Evolutionary conservation across 1,284 basidiomycete species (phyloP).

Genomic region (Volvariella volvacea): DNA sequence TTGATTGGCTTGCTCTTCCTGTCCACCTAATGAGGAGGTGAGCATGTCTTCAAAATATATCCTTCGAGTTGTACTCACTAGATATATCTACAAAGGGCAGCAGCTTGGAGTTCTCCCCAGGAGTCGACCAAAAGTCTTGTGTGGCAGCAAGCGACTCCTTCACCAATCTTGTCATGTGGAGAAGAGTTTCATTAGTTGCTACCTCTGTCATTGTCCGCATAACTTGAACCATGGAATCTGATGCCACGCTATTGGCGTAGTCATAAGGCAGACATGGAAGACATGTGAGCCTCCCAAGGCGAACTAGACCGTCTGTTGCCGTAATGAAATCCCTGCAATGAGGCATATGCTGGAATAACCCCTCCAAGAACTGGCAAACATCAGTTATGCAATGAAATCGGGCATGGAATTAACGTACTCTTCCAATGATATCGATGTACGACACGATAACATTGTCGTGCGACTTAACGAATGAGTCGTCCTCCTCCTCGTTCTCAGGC

Average conservation of each 20-base stretch:
- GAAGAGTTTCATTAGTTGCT: slow-evolving; percentile 71
- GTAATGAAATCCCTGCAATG: slow-evolving; percentile 90
- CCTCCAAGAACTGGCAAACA: slow-evolving; percentile 74
- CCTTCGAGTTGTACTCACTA: too few species aligned
- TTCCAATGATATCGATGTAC: slow-evolving; percentile 70
- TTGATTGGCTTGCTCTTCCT: slow-evolving; percentile 49
- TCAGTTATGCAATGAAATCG: slow-evolving; percentile 1
- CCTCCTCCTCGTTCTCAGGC: slow-evolving; percentile 26
- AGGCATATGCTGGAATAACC: slow-evolving; percentile 85
- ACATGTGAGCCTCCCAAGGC: slow-evolving; percentile 72
- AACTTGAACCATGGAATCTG: slow-evolving; percentile 82
- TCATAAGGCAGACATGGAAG: slow-evolving; percentile 89
- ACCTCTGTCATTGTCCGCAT: slow-evolving; percentile 87
- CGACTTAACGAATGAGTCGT: slow-evolving; percentile 36
- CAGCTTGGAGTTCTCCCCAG: slow-evolving; percentile 52
- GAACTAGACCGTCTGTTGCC: slow-evolving; percentile 68
- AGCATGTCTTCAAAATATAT: neutral
- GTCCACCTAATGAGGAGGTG: slow-evolving; percentile 30
- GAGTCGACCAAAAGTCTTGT: slow-evolving; percentile 61
- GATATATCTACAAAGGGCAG: slow-evolving; percentile 49
- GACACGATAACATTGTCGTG: slow-evolving; percentile 73
- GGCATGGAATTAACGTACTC: slow-evolving; percentile 40
- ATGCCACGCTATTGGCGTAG: slow-evolving; percentile 77
- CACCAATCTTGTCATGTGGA: slow-evolving; percentile 68
- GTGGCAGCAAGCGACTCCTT: slow-evolving; percentile 68